A percentile compares a stretch with the other conserved stretches of the same genome.
Evolutionary conservation across 2,329 filamentous ascomycete species (phyloP).

Genomic region (Pseudocercospora cruenta): DNA sequence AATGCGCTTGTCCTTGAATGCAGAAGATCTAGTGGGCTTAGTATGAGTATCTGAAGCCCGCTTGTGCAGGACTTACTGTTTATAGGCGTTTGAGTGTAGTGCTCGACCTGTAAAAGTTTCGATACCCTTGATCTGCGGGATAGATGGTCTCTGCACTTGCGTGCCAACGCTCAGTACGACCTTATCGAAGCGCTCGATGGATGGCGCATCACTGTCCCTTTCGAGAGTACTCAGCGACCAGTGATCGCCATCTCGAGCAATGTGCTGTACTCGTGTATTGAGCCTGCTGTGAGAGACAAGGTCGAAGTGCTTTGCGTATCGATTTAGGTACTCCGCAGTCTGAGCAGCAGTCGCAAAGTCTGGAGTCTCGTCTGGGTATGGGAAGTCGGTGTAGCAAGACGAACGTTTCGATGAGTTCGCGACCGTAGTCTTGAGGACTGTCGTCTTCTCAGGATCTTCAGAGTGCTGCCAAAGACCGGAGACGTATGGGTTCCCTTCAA

Average conservation of each 20-base stretch:
- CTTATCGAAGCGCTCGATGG: constrained; percentile 13
- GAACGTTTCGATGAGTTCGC: constrained; percentile 20
- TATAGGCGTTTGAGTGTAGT: constrained; percentile 16
- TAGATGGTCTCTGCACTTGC: constrained; percentile 12
- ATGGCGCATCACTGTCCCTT: neutral
- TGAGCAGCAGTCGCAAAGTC: constrained; percentile 18
- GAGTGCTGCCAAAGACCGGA: constrained; percentile 49
- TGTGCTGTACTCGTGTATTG: neutral
- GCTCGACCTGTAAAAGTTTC: constrained; percentile 11
- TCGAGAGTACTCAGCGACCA: constrained; percentile 7
- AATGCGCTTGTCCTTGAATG: constrained; percentile 10
- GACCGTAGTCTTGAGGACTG: constrained; percentile 18
- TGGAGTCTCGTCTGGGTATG: constrained; percentile 17
- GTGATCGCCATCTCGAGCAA: neutral
- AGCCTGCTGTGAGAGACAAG: constrained; percentile 8
- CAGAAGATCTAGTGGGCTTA: neutral
- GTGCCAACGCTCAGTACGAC: constrained; percentile 8
- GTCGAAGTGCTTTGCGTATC: constrained; percentile 17
- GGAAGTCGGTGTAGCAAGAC: constrained; percentile 17
- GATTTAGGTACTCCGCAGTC: constrained; percentile 14
- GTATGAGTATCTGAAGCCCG: neutral
- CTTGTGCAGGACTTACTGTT: neutral
- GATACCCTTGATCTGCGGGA: constrained; percentile 5
- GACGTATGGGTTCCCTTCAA: constrained; percentile 44
- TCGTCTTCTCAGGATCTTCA: constrained; percentile 17